Evolutionary conservation across 495 filamentous ascomycete species (phyloP).

Genomic region (Penicillium salamii): DNA sequence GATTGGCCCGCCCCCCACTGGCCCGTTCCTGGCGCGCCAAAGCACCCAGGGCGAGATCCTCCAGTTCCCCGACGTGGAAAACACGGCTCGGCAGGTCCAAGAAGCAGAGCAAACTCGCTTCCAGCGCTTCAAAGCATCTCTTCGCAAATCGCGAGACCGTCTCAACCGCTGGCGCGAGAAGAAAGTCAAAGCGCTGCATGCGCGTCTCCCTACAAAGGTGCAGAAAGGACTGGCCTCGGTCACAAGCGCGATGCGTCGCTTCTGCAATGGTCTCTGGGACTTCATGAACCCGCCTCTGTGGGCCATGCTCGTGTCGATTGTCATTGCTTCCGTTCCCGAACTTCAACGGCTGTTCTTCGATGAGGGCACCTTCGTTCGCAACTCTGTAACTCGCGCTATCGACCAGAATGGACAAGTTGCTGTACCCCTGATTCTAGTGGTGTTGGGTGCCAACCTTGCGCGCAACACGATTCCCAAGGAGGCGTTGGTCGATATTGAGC

Average conservation of each 20-base stretch:
- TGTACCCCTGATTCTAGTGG: conserved; percentile 93
- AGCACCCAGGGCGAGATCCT: conserved; percentile 39
- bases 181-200: conserved; percentile 28
- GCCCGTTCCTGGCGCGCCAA: conserved; percentile 41
- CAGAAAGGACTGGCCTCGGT: conserved; percentile 51
- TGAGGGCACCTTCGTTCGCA: conserved; percentile 85
- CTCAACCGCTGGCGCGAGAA: conserved; percentile 21
- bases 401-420: conserved; percentile 83
- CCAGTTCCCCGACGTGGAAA: conserved; percentile 44
- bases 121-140: conserved; percentile 22
- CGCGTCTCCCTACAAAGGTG: conserved; percentile 54
- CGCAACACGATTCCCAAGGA: conserved; percentile 63
- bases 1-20: conserved; percentile 34
- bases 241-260: conserved; percentile 42
- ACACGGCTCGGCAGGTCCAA: conserved; percentile 17
- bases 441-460: conserved; percentile 89
- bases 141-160: conserved; percentile 16
- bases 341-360: conserved; percentile 85
- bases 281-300: conserved; percentile 99
- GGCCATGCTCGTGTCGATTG: conserved; percentile 87
- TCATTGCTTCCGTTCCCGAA: conserved; percentile 85
- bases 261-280: conserved; percentile 69
- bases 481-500: conserved; percentile 52
- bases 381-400: conserved; percentile 88
- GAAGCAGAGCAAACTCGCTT: conserved; percentile 19